Evolutionary conservation across 805 yeast genomes (phyloP).

Genomic region (Phaffomyces thermotolerans): DNA sequence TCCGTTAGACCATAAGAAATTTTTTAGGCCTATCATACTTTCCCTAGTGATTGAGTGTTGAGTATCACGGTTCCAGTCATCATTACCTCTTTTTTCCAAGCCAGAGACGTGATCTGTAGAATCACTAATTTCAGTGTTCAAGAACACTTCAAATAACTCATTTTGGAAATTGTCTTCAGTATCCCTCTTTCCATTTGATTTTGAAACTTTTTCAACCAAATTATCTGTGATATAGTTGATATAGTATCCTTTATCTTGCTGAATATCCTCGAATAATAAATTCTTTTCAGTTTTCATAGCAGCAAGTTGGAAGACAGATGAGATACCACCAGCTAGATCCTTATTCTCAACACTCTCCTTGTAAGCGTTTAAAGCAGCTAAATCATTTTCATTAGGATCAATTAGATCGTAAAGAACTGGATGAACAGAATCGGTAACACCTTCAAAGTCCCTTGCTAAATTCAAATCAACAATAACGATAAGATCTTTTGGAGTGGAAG

Average conservation of each 20-base stretch:
- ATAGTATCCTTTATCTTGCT: not conserved
- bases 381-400: not conserved
- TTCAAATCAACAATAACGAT: too few relatives aligned
- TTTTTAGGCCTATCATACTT: too few relatives aligned
- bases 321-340: not conserved
- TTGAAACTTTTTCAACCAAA: not conserved
- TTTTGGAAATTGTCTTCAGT: not conserved
- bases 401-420: slow-evolving; percentile 3
- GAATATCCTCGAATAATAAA: not conserved
- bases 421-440: not conserved
- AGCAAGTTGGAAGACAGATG: slow-evolving; percentile 1
- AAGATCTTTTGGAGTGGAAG: too few relatives aligned
- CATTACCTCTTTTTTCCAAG: too few relatives aligned
- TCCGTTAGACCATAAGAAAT: too few relatives aligned
- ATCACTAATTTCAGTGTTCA: too few relatives aligned
- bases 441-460: too few relatives aligned
- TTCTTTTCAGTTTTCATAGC: not conserved
- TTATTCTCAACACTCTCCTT: not conserved
- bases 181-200: not conserved
- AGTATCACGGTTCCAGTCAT: too few relatives aligned
- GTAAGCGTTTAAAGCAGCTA: not conserved
- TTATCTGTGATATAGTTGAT: not conserved
- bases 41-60: too few relatives aligned
- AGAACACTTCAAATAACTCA: too few relatives aligned
- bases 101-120: too few relatives aligned